A percentile compares a stretch with the other conserved stretches of the same genome.
Evolutionary conservation across 805 yeast species (phyloP).

Genomic region (Kregervanrija delftensis): DNA sequence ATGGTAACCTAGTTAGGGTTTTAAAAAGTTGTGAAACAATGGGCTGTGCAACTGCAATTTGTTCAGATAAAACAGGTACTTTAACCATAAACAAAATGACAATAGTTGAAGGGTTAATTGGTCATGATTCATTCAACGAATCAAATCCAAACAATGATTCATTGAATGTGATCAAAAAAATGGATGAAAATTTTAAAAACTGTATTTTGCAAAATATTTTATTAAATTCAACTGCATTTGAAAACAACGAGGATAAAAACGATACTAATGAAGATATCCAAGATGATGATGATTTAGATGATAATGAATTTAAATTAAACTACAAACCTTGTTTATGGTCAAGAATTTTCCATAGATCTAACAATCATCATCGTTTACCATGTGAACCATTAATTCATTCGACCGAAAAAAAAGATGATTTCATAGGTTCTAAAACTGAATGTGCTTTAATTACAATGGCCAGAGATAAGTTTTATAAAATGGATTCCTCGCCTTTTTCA

Average conservation of each 20-base stretch:
- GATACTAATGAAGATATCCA: background rate
- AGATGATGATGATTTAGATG: conserved; percentile 8
- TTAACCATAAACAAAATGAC: conserved; percentile 91
- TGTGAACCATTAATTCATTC: background rate
- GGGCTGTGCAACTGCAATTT: conserved; percentile 97
- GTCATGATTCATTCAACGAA: conserved; percentile 27
- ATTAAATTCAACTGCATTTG: conserved; percentile 88
- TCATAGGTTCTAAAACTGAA: conserved; percentile 91
- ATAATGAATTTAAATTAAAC: background rate
- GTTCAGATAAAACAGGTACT: conserved; percentile 98
- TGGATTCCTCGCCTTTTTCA: conserved; percentile 22
- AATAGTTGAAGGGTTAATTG: conserved; percentile 72
- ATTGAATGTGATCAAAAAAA: background rate
- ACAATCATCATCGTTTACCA: background rate
- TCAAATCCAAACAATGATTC: background rate
- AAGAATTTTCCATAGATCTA: too few species aligned
- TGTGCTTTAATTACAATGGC: conserved; percentile 76
- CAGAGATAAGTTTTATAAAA: conserved; percentile 43
- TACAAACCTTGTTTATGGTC: background rate
- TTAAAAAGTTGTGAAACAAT: conserved; percentile 93
- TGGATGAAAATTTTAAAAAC: conserved; percentile 4
- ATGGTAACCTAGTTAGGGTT: conserved; percentile 92
- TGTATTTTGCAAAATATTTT: conserved; percentile 49
- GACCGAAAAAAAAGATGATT: conserved; percentile 21
- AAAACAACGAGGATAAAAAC: conserved; percentile 35